Percentiles rank a stretch among this genome's conserved stretches.
Evolutionary conservation across 306 rosid species (phyloP).

Genomic region (Cucumis hystrix): DNA sequence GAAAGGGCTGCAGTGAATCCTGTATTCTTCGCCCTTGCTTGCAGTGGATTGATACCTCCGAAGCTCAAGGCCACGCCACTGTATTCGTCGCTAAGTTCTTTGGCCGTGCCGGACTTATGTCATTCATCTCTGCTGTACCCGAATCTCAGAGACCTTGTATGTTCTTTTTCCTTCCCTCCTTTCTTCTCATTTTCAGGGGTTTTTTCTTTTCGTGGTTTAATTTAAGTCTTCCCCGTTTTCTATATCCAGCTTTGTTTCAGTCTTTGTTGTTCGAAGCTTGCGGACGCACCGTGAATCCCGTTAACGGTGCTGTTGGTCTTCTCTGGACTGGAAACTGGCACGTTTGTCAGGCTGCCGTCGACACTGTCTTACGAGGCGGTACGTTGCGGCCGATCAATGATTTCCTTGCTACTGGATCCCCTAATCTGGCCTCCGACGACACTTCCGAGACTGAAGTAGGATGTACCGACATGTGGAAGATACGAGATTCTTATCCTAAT

Average conservation of each 20-base stretch:
- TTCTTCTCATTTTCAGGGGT: neutral
- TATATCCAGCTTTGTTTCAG: slow-evolving; percentile 48
- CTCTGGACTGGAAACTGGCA: slow-evolving; percentile 71
- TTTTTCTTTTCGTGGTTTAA: neutral
- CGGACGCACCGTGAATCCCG: slow-evolving; percentile 75
- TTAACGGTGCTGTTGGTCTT: slow-evolving; percentile 68
- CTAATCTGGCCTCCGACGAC: neutral
- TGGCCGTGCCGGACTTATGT: slow-evolving; percentile 98
- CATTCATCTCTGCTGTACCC: slow-evolving; percentile 94
- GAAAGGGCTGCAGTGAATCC: slow-evolving; percentile 94
- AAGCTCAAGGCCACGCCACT: slow-evolving; percentile 93
- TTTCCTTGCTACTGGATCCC: neutral
- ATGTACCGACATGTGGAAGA: slow-evolving; percentile 10
- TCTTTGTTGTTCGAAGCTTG: slow-evolving; percentile 75
- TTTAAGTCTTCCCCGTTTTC: too few species aligned
- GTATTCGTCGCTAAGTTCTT: slow-evolving; percentile 96
- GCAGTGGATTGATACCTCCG: slow-evolving; percentile 83
- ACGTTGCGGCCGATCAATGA: slow-evolving; percentile 30
- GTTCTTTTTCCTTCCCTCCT: neutral
- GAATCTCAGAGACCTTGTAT: slow-evolving; percentile 65
- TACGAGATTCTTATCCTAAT: slow-evolving; percentile 6
- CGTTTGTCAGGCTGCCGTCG: slow-evolving; percentile 56
- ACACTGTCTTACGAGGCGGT: slow-evolving; percentile 42
- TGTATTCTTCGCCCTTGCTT: slow-evolving; percentile 82
- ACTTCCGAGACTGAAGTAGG: neutral